Evolutionary conservation across 345 rosid genomes (phyloP), one percentile per base, ranked within the genome.

Genomic region (Eucalyptus sp.): DNA sequence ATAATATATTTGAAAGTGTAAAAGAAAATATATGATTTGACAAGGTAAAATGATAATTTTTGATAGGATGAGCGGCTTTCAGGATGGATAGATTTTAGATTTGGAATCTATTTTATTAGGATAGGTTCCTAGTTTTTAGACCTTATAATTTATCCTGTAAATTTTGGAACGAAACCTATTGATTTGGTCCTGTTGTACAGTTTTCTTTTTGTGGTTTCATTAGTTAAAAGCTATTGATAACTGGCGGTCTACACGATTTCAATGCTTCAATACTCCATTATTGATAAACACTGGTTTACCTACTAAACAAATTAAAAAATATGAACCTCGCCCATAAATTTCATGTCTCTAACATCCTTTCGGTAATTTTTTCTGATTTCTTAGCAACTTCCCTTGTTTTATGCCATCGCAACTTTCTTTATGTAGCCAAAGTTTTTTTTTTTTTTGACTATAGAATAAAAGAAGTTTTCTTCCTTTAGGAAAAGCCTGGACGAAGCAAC

Each of bases 51-150:
- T 64, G 37, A 64, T 29, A 3, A 31, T 64, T 15, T 64, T 64
- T 64, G 37, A 0, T 29, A 56, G 62, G 62, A 0, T 0, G 8
- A 56, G 12, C 27, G 0, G 29, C 2, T 56, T 9, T 56, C 3
- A 56, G 5, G 27, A 24, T 1, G 0, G 29, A 56, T 56, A 9
- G 12, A 56, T 56, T 22, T 22, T 22, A 54, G 25, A 54, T 54
- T 54, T 22, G 60, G 11, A 22, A 54, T 22, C 60, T 22, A 0
- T 54, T 54, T 54, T 54, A 22, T 54, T 4, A 54, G 1, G 5
- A 54, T 0, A 54, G 12, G 2, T 54, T 56, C 27, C 5, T 56
- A 20, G 27, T 56, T 56, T 56, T 56, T 22, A 24, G 62, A 56
- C 25, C 27, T 56, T 56, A 4, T 2, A 56, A 56, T 4, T 56